phyloP scores from a whole-genome alignment of 2,329 filamentous ascomycete genomes.

The Aureobasidium lini region DNA sequence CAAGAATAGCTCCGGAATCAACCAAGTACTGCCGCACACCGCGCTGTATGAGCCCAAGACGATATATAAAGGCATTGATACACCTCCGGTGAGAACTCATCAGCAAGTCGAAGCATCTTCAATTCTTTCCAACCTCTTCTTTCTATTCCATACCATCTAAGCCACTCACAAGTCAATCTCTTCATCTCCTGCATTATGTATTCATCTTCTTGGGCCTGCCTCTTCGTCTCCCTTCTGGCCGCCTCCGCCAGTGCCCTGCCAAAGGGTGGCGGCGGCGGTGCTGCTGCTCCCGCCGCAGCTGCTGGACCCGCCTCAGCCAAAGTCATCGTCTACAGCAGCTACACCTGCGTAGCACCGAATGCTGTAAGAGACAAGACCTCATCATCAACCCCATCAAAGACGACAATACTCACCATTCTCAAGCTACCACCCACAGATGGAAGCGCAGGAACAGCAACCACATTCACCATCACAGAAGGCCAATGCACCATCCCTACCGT shows the following conservation, averaged over 20 bases:
- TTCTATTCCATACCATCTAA: no score
- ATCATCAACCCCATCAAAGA: not conserved
- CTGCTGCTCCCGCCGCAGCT: no score
- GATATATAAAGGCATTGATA: no score
- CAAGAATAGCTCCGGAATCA: no score
- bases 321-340: not conserved
- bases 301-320: not conserved
- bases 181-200: no score
- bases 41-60: no score
- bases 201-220: not conserved
- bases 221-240: not conserved
- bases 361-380: not conserved
- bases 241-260: not conserved
- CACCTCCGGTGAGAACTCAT: no score
- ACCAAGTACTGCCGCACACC: no score
- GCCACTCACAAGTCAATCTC: no score
- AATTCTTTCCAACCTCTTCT: no score
- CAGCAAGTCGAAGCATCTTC: no score
- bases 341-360: not conserved
- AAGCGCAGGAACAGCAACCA: not conserved
- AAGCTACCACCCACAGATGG: not conserved
- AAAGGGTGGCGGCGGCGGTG: not conserved
- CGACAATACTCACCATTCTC: not conserved
- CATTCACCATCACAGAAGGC: not conserved
- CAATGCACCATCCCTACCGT: not conserved